Conservation (phyloP, 345 rosid genomes). For the Bretschneidera sinensis region DNA sequence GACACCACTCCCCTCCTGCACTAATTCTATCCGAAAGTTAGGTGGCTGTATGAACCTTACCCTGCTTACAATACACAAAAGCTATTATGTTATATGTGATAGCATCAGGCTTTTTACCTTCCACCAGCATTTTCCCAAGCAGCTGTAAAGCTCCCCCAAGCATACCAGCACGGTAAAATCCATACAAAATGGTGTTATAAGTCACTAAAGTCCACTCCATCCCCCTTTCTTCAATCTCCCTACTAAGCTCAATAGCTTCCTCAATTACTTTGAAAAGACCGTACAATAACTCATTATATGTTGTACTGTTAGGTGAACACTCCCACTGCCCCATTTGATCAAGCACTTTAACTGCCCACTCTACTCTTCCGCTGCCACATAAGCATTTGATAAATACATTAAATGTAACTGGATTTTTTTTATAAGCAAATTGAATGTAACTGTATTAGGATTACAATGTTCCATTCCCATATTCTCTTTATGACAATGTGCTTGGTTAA, state of each 20-base stretch:
- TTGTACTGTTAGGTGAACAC: conserved; percentile 53
- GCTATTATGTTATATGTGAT: conserved; percentile 53
- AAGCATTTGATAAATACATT: conserved; percentile 65
- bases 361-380: conserved; percentile 55
- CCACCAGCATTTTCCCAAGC: conserved; percentile 53
- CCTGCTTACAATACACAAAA: conserved; percentile 50
- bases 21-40: conserved; percentile 37
- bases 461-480: conserved; percentile 51
- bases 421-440: no score
- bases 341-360: conserved; percentile 52
- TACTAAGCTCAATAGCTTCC: conserved; percentile 43
- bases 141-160: conserved; percentile 46
- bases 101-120: conserved; percentile 52
- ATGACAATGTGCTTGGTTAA: conserved; percentile 57
- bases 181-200: conserved; percentile 63
- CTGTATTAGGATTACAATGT: conserved; percentile 55
- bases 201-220: conserved; percentile 44
- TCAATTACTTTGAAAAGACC: conserved; percentile 44
- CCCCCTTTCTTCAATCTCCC: conserved; percentile 45
- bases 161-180: conserved; percentile 50
- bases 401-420: conserved; percentile 54
- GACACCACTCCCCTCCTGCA: conserved; percentile 43
- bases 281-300: conserved; percentile 66
- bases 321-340: conserved; percentile 44
- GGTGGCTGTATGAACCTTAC: conserved; percentile 42